phyloP scores from a whole-genome alignment of 78 protist genomes.

The Dictyostelium firmibasis region DNA sequence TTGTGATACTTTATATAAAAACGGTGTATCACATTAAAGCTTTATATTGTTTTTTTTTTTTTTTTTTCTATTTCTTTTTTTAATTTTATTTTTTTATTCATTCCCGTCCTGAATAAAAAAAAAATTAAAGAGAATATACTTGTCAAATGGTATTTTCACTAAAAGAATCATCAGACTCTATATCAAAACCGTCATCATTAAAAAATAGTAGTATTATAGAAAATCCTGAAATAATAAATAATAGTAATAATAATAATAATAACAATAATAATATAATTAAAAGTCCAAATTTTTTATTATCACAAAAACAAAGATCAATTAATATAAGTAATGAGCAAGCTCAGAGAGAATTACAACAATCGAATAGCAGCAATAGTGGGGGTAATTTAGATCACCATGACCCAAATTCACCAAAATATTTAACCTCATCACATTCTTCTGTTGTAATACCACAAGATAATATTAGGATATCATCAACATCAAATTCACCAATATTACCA shows the following conservation, averaged over 20 bases:
- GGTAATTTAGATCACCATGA: not conserved
- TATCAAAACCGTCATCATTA: not conserved
- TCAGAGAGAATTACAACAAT: not conserved
- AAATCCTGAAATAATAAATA: not conserved
- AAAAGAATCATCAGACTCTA: slow-evolving; percentile 33
- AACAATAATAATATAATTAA: not conserved
- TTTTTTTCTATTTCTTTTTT: not conserved
- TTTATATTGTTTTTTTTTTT: too few relatives aligned
- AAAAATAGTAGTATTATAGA: slow-evolving; percentile 9
- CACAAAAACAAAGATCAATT: not conserved
- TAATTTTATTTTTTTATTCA: too few relatives aligned
- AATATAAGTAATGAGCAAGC: not conserved
- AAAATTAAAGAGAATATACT: not conserved
- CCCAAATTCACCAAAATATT: slow-evolving; percentile 55
- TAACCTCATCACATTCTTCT: slow-evolving; percentile 25
- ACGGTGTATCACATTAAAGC: too few relatives aligned
- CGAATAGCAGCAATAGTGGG: not conserved
- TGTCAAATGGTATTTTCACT: slow-evolving; percentile 40
- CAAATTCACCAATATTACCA: not conserved
- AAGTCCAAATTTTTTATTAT: not conserved
- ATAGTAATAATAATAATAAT: not conserved
- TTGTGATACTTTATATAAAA: too few relatives aligned
- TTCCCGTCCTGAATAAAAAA: not conserved
- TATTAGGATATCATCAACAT: not conserved
- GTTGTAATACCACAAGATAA: not conserved